Conservation (phyloP, 176 grass and related monocot genomes). For the Elaeis guineensis region DNA sequence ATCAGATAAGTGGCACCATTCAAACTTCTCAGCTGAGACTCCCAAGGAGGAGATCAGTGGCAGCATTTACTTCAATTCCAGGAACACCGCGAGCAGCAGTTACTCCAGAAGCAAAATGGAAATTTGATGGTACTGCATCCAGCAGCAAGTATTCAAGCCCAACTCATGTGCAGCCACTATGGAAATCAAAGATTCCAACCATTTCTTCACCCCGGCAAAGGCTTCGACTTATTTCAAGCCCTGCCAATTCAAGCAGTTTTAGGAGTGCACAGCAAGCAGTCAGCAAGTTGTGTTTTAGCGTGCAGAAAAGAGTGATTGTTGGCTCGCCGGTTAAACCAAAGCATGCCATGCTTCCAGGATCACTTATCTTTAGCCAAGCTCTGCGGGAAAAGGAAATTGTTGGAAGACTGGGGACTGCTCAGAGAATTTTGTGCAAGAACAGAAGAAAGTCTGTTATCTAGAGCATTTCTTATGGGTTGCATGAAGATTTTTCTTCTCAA, state of each 20-base stretch:
- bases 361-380: slow-evolving; percentile 27
- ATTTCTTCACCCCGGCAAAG: slow-evolving; percentile 12
- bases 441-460: slow-evolving; percentile 52
- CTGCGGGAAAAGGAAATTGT: slow-evolving; percentile 25
- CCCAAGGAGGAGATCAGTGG: slow-evolving; percentile 30
- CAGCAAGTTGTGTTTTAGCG: slow-evolving; percentile 23
- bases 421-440: slow-evolving; percentile 36
- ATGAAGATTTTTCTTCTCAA: too few species aligned
- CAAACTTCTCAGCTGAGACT: slow-evolving; percentile 32
- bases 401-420: slow-evolving; percentile 17
- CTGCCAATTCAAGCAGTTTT: not conserved
- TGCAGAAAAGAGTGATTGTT: slow-evolving; percentile 18
- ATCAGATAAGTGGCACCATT: slow-evolving; percentile 12
- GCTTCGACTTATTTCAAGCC: slow-evolving; percentile 18
- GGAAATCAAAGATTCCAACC: slow-evolving; percentile 38
- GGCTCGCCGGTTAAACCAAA: slow-evolving; percentile 7
- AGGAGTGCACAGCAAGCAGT: not conserved
- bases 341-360: slow-evolving; percentile 11
- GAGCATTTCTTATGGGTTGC: too few species aligned
- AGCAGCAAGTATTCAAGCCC: slow-evolving; percentile 73
- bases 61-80: slow-evolving; percentile 35
- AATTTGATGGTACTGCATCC: slow-evolving; percentile 19
- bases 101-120: slow-evolving; percentile 45
- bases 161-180: slow-evolving; percentile 22
- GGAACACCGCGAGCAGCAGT: slow-evolving; percentile 23